Evolutionary conservation across 805 yeast species (phyloP).

Genomic region (Lachancea thermotolerans): DNA sequence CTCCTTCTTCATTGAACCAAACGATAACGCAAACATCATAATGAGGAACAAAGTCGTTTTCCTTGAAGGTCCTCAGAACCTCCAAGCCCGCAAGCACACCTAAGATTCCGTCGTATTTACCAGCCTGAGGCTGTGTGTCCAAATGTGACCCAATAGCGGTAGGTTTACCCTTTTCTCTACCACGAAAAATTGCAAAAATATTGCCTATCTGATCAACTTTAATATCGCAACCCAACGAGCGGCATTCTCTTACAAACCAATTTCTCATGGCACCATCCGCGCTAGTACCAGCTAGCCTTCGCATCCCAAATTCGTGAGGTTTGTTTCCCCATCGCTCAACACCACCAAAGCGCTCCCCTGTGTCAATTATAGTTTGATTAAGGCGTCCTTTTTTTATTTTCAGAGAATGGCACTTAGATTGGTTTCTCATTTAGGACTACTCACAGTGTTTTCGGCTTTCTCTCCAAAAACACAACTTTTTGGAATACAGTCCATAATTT

Average conservation of each 20-base stretch:
- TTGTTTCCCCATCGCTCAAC: constrained; percentile 53
- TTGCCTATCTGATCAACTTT: constrained; percentile 61
- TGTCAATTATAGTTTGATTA: constrained; percentile 52
- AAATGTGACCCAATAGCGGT: constrained; percentile 68
- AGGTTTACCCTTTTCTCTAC: constrained; percentile 43
- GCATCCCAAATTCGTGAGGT: constrained; percentile 57
- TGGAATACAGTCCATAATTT: too few species aligned
- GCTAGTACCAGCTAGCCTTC: constrained; percentile 58
- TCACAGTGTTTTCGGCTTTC: too few species aligned
- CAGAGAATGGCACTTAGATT: too few species aligned
- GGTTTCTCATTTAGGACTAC: too few species aligned
- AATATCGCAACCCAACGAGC: constrained; percentile 48
- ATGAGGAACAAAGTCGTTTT: constrained; percentile 50
- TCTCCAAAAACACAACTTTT: too few species aligned
- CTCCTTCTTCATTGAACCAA: constrained; percentile 80
- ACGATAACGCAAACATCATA: constrained; percentile 58
- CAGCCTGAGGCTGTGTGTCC: constrained; percentile 76
- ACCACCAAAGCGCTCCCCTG: constrained; percentile 54
- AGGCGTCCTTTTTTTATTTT: constrained; percentile 37
- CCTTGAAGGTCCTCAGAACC: constrained; percentile 57
- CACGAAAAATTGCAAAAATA: constrained; percentile 60
- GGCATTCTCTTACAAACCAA: constrained; percentile 54
- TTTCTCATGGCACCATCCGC: constrained; percentile 58
- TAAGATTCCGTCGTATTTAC: constrained; percentile 65
- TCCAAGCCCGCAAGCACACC: constrained; percentile 67